These are phyloP conservation scores for Pestalotiopsis sp. DNA, from an alignment of 2,329 filamentous ascomycete genomes.

Conservation along the genomic window DNA sequence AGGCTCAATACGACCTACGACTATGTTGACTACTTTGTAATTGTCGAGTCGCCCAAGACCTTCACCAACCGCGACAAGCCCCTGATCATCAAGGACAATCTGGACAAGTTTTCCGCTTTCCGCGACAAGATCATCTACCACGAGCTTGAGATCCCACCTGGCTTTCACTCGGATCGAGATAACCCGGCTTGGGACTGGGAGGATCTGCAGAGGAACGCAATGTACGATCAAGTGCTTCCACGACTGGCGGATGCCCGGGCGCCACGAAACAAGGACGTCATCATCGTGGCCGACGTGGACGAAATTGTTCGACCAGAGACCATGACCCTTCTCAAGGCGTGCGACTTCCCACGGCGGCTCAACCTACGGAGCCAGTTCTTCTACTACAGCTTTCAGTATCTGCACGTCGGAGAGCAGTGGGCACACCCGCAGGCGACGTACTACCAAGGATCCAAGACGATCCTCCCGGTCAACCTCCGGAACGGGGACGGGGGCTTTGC, in stretches of 20 bases:
- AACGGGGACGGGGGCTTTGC: constrained; percentile 45
- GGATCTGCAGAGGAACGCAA: constrained; percentile 54
- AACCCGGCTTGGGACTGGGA: constrained; percentile 50
- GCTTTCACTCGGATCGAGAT: constrained; percentile 37
- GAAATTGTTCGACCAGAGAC: constrained; percentile 59
- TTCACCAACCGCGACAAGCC: constrained; percentile 61
- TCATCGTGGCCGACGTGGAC: constrained; percentile 63
- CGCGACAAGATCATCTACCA: constrained; percentile 65
- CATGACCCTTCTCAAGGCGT: constrained; percentile 50
- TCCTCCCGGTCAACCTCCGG: constrained; percentile 57
- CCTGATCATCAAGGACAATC: constrained; percentile 54
- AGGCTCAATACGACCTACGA: constrained; percentile 59
- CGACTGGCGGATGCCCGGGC: constrained; percentile 41
- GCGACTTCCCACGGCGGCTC: constrained; percentile 53
- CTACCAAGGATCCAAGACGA: constrained; percentile 51
- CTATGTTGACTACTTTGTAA: constrained; percentile 66
- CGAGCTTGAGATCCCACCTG: constrained; percentile 47
- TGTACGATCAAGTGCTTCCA: constrained; percentile 59
- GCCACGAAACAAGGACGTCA: constrained; percentile 53
- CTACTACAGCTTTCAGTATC: constrained; percentile 61
- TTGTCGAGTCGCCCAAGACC: constrained; percentile 60
- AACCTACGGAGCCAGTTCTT: constrained; percentile 56
- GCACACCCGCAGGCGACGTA: constrained; percentile 62
- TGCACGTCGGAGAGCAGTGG: constrained; percentile 51
- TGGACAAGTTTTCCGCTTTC: constrained; percentile 53